A percentile compares a stretch with the other conserved stretches of the same genome.
Conservation (phyloP, 129 eudicot genomes). For the Artemisia argyi region DNA sequence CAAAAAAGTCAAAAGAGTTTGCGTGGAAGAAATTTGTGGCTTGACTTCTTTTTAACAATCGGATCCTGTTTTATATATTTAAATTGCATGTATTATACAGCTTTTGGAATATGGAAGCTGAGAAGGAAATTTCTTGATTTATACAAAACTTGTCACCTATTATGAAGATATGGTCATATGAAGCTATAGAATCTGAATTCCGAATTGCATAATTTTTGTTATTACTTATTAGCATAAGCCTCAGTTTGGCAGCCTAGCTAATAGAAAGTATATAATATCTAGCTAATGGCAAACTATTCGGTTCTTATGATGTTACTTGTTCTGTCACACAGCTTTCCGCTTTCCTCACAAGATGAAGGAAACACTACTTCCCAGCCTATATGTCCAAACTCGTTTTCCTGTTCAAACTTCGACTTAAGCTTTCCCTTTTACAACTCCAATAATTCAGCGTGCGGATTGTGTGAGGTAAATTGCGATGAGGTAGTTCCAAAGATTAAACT, state of each 20-base stretch:
- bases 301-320: conserved; percentile 6
- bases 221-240: background rate
- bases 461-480: conserved; percentile 22
- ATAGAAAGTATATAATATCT: background rate
- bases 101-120: background rate
- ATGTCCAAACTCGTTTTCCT: conserved; percentile 25
- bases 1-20: too few relatives aligned
- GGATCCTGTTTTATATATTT: too few relatives aligned
- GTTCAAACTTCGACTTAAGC: conserved; percentile 22
- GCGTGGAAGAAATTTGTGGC: too few relatives aligned
- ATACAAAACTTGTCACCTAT: background rate
- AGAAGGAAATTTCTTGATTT: background rate
- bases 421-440: conserved; percentile 25
- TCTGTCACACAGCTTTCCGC: background rate
- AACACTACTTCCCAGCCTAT: conserved; percentile 17
- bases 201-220: background rate
- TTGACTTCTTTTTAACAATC: too few relatives aligned
- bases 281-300: conserved; percentile 8
- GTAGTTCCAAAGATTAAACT: conserved; percentile 18
- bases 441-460: conserved; percentile 27
- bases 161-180: background rate
- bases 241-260: background rate
- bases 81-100: too few relatives aligned
- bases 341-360: conserved; percentile 14
- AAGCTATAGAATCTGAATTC: background rate